Base-by-base conservation (phyloP, 768 basidiomycete species). In the Russula dissimulans region DNA sequence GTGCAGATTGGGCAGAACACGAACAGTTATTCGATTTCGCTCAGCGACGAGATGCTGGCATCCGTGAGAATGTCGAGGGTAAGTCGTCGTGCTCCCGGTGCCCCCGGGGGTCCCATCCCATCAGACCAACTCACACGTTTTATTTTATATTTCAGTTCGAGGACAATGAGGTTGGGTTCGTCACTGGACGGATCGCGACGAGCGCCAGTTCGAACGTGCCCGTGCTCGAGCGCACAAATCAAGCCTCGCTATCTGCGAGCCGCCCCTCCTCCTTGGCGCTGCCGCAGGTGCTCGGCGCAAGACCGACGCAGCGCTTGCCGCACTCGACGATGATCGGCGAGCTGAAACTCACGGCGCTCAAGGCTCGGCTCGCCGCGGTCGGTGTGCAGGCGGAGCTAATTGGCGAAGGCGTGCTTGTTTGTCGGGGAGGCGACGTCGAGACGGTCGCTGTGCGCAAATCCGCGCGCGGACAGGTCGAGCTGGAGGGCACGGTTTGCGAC, bases 271-370 rank as follows among this genome's bases (percentile, higher is more conserved):
- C 67, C 4, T 67, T 73, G 12, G 62, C 66, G 1, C 63, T 70
- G 44, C 73, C 74, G 22, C 81, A 76, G 18, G 75, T 77, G 38
- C 78, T 89, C 22, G 88, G 86, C 17, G 79, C 84, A n/a, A 82
- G 89, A 34, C 79, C 84, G 15, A 75, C 81, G 18, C 78, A 81
- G 10, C 74, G 82, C 3, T 77, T 97, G 3, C 91, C 93, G 1
- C 83, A 85, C 60, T 95, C 95, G 0, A 90, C 95, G 7, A 95
- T 97, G 86, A 97, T 99, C 57, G 97, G 97, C 53, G 97, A 98
- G 68, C 81, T 99, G 44, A 94, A 97, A 70, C 77, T 99, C 32
- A 94, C 93, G 0, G 81, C 83, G 2, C 80, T 99, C 49, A 97
- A 97, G 72, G 71, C 85, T n/a, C 83, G 86, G 5, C 78, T 99